Evolutionary conservation across 1,284 basidiomycete genomes (phyloP).

Genomic region (Chondrostereum purpureum): DNA sequence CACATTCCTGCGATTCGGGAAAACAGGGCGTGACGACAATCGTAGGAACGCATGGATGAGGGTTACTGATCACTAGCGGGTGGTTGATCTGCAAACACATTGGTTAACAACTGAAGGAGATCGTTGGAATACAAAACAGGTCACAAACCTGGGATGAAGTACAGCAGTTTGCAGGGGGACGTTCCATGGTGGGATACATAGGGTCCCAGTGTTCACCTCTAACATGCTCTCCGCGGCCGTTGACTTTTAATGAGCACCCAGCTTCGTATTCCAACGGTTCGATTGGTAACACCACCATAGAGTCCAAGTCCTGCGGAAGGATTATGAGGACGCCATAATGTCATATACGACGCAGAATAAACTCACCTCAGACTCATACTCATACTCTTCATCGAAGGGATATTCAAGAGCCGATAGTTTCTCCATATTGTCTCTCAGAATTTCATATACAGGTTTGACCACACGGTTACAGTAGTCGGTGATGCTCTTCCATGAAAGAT

Average conservation of each 20-base stretch:
- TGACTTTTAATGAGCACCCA: no score
- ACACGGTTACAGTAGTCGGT: constrained; percentile 22
- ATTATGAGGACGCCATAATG: constrained; percentile 3
- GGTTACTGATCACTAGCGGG: constrained; percentile 25
- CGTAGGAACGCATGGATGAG: constrained; percentile 35
- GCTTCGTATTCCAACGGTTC: no score
- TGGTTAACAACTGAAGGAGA: no score
- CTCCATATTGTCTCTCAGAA: constrained; percentile 23
- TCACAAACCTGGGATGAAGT: background rate
- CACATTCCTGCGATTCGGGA: background rate
- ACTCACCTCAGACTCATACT: constrained; percentile 4
- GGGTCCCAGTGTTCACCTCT: no score
- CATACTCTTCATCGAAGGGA: constrained; percentile 1
- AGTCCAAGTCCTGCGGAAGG: background rate
- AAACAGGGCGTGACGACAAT: constrained; percentile 44
- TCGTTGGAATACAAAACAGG: no score
- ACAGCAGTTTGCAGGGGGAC: background rate
- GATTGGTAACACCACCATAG: background rate
- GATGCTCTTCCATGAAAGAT: constrained; percentile 23
- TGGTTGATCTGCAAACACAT: constrained; percentile 14
- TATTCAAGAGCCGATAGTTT: constrained; percentile 31
- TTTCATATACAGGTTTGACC: constrained; percentile 25
- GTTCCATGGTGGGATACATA: background rate
- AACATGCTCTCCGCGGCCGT: no score
- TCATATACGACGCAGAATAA: background rate